Evolutionary conservation across 164 flowering plant species (phyloP).

Genomic region (Aristolochia californica): DNA sequence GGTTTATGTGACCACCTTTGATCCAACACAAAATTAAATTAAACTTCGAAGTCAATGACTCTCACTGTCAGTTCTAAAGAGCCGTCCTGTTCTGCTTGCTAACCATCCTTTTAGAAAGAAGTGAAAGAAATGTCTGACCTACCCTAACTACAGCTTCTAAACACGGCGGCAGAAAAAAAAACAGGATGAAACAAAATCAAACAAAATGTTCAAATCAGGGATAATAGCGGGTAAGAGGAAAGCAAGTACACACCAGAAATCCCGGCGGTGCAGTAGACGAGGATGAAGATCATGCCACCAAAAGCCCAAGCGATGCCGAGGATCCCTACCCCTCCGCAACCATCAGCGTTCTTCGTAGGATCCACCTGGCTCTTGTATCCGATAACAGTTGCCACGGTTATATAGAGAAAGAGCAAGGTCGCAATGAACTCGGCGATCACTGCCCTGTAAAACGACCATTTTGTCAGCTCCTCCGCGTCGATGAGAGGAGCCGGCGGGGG

Average conservation of each 20-base stretch:
- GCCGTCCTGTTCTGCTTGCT: no score
- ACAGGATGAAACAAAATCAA: no score
- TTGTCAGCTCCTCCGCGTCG: constrained; percentile 27
- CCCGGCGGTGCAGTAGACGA: constrained; percentile 69
- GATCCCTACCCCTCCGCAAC: constrained; percentile 52
- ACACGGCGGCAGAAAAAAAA: no score
- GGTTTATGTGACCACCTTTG: constrained; percentile 88
- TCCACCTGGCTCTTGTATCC: constrained; percentile 44
- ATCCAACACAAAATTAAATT: no score
- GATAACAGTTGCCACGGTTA: constrained; percentile 48
- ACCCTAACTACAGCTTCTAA: no score
- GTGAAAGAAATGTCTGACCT: no score
- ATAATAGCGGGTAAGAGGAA: no score
- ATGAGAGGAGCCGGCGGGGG: constrained; percentile 59
- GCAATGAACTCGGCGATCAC: constrained; percentile 59
- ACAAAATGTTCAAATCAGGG: no score
- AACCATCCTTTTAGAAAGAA: no score
- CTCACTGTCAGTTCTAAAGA: no score
- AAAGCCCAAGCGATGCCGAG: constrained; percentile 77
- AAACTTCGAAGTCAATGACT: no score
- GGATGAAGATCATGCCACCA: constrained; percentile 63
- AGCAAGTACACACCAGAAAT: constrained; percentile 31
- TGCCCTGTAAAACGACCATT: constrained; percentile 61
- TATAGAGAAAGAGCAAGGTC: constrained; percentile 51
- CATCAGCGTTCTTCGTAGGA: neutral